Evolutionary conservation across 345 rosid species (phyloP).

Genomic region (Eucalyptus paniculata): DNA sequence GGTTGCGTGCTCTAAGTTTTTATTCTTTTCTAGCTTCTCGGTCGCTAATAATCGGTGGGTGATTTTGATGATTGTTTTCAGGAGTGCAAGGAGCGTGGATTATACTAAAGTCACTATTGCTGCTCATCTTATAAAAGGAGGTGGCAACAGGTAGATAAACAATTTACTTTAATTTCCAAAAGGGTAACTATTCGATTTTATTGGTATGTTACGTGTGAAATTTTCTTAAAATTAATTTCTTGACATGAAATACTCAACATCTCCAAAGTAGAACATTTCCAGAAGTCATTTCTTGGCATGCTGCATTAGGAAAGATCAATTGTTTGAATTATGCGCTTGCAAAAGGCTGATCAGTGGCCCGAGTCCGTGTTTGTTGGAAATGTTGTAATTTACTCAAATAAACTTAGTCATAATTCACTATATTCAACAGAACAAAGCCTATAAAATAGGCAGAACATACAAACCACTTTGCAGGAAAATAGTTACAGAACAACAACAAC

Average conservation of each 20-base stretch:
- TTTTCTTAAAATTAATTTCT: not conserved
- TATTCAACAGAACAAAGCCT: too few relatives aligned
- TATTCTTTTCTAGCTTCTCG: not conserved
- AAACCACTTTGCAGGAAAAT: too few relatives aligned
- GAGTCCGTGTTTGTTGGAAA: not conserved
- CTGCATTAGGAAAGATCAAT: not conserved
- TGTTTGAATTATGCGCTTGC: not conserved
- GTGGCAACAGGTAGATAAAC: not conserved
- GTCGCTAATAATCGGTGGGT: not conserved
- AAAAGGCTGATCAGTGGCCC: not conserved
- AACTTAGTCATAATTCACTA: too few relatives aligned
- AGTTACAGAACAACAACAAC: too few relatives aligned
- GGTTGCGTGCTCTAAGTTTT: not conserved
- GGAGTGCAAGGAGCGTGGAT: not conserved
- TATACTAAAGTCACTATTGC: not conserved
- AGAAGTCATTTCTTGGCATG: not conserved
- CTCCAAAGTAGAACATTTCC: not conserved
- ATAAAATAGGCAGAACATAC: too few relatives aligned
- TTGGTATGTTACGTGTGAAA: not conserved
- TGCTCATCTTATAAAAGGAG: slow-evolving; percentile 1
- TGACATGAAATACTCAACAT: not conserved
- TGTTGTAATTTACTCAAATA: too few relatives aligned
- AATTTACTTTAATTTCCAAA: not conserved
- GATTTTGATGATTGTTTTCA: not conserved
- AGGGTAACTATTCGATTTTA: not conserved